Base-by-base conservation (phyloP, 2,329 filamentous ascomycete genomes). In the Hypoxylon sp. region DNA sequence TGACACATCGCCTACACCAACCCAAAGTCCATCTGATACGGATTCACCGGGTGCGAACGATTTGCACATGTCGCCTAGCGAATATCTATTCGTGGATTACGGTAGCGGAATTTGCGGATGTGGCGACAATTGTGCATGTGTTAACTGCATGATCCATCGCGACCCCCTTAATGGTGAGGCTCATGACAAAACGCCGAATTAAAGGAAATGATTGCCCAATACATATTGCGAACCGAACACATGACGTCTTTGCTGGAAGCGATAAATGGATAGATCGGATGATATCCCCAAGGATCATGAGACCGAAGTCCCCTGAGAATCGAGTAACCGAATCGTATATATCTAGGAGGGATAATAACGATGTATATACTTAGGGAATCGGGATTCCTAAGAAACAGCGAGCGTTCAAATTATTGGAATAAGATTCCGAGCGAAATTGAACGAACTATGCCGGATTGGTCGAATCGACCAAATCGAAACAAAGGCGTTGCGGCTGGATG, bases 51-150 rank as follows among this genome's bases (percentile, higher is more conserved):
- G 58, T 14, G 50, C 53, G 50, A 67, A 71, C 54, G 65, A 73
- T 17, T 19, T 63, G 4, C 57, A 57, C 37, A 37, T 68, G 19
- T 65, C 67, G 1, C 83, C 84, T 1, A 82, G 80, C 56, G 86
- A 89, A 74, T 90, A 86, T 78, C 84, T 89, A 74, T 90, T 90
- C 72, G 87, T 90, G 63, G 85, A 83, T 60, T 86, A 89, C 68
- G 82, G 85, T 2, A 85, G 83, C 61, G 75, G 63, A 80, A 80
- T 63, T 79, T 90, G 87, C 73, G 86, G 84, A 0, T 90, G 88
- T 62, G 87, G 87, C 8, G 86, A 89, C 64, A 86, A 88, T 67
- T 90, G 87, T 63, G 80, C 85, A 67, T 90, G 87, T 70, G 77
- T 88, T 2, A 87, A 87, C 3, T 89, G 87, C 70, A 80, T 83